A percentile compares a stretch with the other conserved stretches of the same genome.
Conservation (phyloP, 176 grass and related monocot genomes). For the bread wheat (Triticum aestivum) region IWGSC_CS_RefSeq_v2.1 NC_057811.1:448562755-448563254, state of each 20-base stretch:
- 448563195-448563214: constrained; percentile 63
- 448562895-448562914: background rate
- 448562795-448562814: background rate
- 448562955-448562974: background rate
- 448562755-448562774: background rate
- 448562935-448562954: background rate
- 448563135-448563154: constrained; percentile 44
- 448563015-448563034: background rate
- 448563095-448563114: constrained; percentile 46
- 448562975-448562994: background rate
- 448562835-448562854: too few species aligned
- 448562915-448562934: background rate
- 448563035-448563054: constrained; percentile 21
- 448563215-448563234: constrained; percentile 66
- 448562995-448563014: background rate
- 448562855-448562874: too few species aligned
- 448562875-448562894: too few species aligned
- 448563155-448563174: constrained; percentile 52
- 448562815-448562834: too few species aligned
- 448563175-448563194: constrained; percentile 65
- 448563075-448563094: constrained; percentile 53
- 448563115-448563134: constrained; percentile 52
- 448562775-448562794: background rate
- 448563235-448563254: constrained; percentile 1
- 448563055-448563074: constrained; percentile 62